Conservation (phyloP, 768 basidiomycete genomes). For the Pisolithus tinctorius region DNA sequence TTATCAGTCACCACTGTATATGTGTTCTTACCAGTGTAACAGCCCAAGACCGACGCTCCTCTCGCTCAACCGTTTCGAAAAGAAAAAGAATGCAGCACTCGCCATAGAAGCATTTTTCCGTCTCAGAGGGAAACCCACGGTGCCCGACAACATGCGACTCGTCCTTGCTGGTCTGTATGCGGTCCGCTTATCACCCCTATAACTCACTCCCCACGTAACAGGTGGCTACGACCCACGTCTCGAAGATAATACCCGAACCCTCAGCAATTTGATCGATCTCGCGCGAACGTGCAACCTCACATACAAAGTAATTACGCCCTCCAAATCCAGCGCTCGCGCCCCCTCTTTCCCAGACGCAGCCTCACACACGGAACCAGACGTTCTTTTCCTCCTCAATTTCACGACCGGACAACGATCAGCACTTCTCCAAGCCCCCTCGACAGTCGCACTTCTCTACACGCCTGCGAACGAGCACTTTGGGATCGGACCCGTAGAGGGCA, state of each 20-base stretch:
- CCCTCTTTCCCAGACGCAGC: slow-evolving; percentile 37
- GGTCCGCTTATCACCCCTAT: neutral
- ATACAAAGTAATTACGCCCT: slow-evolving; percentile 49
- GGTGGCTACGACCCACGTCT: slow-evolving; percentile 90
- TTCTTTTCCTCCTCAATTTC: slow-evolving; percentile 91
- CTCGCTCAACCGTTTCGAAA: slow-evolving; percentile 92
- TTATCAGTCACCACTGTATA: neutral
- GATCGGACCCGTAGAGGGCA: slow-evolving; percentile 92
- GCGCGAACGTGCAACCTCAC: slow-evolving; percentile 50
- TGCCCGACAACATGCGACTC: slow-evolving; percentile 46
- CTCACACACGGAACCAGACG: slow-evolving; percentile 38
- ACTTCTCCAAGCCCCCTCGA: slow-evolving; percentile 60
- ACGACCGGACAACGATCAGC: slow-evolving; percentile 77
- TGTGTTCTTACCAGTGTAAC: slow-evolving; percentile 30
- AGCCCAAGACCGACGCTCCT: slow-evolving; percentile 60
- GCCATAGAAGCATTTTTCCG: slow-evolving; percentile 75
- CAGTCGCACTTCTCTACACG: slow-evolving; percentile 82
- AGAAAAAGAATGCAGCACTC: slow-evolving; percentile 84
- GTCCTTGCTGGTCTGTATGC: slow-evolving; percentile 63
- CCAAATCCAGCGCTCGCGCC: slow-evolving; percentile 30
- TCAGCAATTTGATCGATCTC: slow-evolving; percentile 54
- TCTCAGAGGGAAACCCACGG: slow-evolving; percentile 30
- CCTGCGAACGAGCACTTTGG: slow-evolving; percentile 96
- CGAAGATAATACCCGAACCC: slow-evolving; percentile 72
- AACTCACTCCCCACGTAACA: slow-evolving; percentile 21